Conservation (phyloP, 2,329 filamentous ascomycete genomes). For the Escovopsis weberi region DNA sequence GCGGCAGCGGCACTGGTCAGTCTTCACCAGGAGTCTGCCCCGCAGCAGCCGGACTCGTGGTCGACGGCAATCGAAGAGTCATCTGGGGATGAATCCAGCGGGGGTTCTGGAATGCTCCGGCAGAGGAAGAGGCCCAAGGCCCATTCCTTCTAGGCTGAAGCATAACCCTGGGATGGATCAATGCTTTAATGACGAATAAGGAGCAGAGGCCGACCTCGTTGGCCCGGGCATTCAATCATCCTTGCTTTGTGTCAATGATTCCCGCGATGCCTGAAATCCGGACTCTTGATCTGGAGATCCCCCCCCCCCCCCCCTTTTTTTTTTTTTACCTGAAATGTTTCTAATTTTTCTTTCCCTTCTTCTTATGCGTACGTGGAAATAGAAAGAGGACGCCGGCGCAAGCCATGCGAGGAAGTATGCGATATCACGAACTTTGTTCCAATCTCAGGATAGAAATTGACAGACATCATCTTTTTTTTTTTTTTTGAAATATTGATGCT, state of each 20-base stretch:
- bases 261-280: too few relatives aligned
- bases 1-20: slow-evolving; percentile 7
- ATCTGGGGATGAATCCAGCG: slow-evolving; percentile 1
- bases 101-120: background rate
- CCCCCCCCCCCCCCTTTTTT: background rate
- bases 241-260: too few relatives aligned
- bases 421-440: too few relatives aligned
- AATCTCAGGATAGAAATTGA: too few relatives aligned
- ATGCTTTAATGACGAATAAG: too few relatives aligned
- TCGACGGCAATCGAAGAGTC: background rate
- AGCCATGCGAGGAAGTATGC: too few relatives aligned
- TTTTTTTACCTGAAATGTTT: background rate
- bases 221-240: too few relatives aligned
- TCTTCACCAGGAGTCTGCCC: slow-evolving; percentile 2
- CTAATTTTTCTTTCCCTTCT: background rate
- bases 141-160: slow-evolving; percentile 1
- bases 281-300: too few relatives aligned
- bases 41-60: background rate
- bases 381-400: background rate
- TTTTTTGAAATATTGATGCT: too few relatives aligned
- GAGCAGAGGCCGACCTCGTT: too few relatives aligned
- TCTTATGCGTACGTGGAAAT: background rate
- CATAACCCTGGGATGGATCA: too few relatives aligned
- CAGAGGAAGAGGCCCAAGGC: slow-evolving; percentile 5
- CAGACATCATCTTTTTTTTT: background rate